Percentiles rank a stretch among this genome's conserved stretches.
Evolutionary conservation across 2,329 filamentous ascomycete genomes (phyloP).

Genomic region (Calonectria montana): DNA sequence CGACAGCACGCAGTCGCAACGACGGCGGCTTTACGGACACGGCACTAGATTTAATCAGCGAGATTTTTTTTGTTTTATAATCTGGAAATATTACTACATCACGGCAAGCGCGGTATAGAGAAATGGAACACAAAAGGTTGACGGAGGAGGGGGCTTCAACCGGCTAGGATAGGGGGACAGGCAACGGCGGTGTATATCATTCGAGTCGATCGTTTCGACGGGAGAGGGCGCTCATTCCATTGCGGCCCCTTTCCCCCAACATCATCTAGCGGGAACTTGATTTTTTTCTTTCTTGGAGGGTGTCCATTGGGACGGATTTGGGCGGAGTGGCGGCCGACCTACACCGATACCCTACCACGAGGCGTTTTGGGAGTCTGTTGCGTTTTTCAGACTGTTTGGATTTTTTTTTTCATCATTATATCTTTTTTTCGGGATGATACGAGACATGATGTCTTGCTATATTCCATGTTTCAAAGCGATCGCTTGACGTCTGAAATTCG

Average conservation of each 20-base stretch:
- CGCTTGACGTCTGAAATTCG: constrained; percentile 21
- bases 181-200: constrained; percentile 44
- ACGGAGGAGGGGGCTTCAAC: constrained; percentile 34
- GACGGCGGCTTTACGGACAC: constrained; percentile 18
- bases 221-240: constrained; percentile 28
- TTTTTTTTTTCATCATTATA: not conserved
- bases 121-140: constrained; percentile 41
- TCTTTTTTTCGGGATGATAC: constrained; percentile 21
- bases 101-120: constrained; percentile 44
- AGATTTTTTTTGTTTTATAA: constrained; percentile 34
- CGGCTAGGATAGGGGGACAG: constrained; percentile 26
- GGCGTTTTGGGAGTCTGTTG: constrained; percentile 37
- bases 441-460: constrained; percentile 14
- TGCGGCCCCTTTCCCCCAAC: constrained; percentile 23
- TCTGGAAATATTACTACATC: constrained; percentile 38
- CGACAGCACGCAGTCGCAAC: constrained; percentile 12
- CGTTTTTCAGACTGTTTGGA: constrained; percentile 19
- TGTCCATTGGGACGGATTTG: constrained; percentile 24
- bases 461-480: constrained; percentile 40
- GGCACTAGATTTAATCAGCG: constrained; percentile 27
- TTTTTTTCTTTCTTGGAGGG: constrained; percentile 29
- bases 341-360: constrained; percentile 43
- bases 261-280: constrained; percentile 32
- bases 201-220: constrained; percentile 44
- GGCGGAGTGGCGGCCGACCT: constrained; percentile 39